Percentiles rank a stretch among this genome's conserved stretches.
These are phyloP conservation scores for Saccharomycopsis hybrid DNA, from an alignment of 1,139 yeast genomes.

Conservation along the genomic window DNA sequence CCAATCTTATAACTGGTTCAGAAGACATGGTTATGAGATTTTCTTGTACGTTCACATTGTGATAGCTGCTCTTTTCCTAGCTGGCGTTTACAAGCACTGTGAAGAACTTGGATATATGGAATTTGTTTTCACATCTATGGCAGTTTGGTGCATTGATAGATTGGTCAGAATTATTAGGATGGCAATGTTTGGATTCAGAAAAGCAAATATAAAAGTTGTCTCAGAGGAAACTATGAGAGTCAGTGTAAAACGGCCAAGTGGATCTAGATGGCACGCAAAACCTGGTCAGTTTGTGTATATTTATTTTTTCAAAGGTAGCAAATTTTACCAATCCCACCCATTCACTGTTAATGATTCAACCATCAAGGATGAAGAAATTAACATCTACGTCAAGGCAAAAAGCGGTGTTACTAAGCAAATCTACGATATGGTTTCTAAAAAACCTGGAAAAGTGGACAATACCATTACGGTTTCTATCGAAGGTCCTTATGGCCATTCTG, in stretches of 20 bases:
- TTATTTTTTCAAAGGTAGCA: constrained; percentile 23
- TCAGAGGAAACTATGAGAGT: constrained; percentile 37
- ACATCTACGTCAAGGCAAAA: constrained; percentile 35
- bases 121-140: constrained; percentile 47
- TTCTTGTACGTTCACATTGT: constrained; percentile 55
- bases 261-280: constrained; percentile 26
- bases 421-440: constrained; percentile 18
- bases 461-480: constrained; percentile 27
- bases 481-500: constrained; percentile 34
- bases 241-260: constrained; percentile 28
- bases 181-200: constrained; percentile 40
- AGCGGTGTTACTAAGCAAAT: constrained; percentile 35
- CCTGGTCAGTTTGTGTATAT: constrained; percentile 42
- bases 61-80: constrained; percentile 49
- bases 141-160: constrained; percentile 62
- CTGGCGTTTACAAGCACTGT: constrained; percentile 57
- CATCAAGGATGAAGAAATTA: constrained; percentile 29
- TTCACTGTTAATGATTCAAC: constrained; percentile 38
- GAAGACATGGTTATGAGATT: constrained; percentile 56
- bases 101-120: constrained; percentile 38
- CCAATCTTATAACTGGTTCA: constrained; percentile 45
- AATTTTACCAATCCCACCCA: constrained; percentile 52
- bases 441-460: constrained; percentile 13
- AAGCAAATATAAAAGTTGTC: constrained; percentile 43
- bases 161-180: constrained; percentile 45